These are phyloP conservation scores for Hanseniaspora singularis DNA, from an alignment of 805 yeast genomes.

Conservation along the genomic window DNA sequence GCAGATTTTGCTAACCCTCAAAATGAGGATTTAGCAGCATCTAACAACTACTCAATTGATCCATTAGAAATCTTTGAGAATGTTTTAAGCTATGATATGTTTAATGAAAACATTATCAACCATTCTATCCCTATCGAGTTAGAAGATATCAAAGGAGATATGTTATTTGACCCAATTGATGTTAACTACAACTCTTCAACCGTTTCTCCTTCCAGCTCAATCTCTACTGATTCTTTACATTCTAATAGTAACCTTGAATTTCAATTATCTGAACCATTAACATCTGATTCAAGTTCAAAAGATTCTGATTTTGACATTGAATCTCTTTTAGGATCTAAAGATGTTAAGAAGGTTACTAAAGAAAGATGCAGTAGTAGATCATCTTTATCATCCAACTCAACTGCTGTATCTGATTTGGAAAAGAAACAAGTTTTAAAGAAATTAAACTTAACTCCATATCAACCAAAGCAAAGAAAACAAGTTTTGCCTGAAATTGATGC, in stretches of 20 bases:
- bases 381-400: conserved; percentile 14
- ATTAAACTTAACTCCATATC: conserved; percentile 63
- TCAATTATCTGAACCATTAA: background rate
- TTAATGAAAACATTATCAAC: background rate
- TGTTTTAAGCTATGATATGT: background rate
- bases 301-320: too few relatives aligned
- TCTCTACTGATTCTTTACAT: background rate
- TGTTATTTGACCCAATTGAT: background rate
- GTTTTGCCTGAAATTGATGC: conserved; percentile 64
- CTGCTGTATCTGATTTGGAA: conserved; percentile 24
- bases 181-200: background rate
- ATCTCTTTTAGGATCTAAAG: background rate
- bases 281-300: background rate
- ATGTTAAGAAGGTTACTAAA: conserved; percentile 7
- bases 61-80: conserved; percentile 4
- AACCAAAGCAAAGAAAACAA: conserved; percentile 59
- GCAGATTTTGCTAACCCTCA: background rate
- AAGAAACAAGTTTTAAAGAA: conserved; percentile 37
- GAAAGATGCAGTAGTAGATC: conserved; percentile 7
- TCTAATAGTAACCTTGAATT: background rate
- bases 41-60: background rate
- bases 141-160: background rate
- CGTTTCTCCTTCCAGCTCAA: background rate
- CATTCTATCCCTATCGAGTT: background rate
- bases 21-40: background rate